Evolutionary conservation across 192 early-diverging fungal genomes (phyloP), one percentile per base, ranked within the genome.

Genomic region (Umbelopsis ramanniana): DNA sequence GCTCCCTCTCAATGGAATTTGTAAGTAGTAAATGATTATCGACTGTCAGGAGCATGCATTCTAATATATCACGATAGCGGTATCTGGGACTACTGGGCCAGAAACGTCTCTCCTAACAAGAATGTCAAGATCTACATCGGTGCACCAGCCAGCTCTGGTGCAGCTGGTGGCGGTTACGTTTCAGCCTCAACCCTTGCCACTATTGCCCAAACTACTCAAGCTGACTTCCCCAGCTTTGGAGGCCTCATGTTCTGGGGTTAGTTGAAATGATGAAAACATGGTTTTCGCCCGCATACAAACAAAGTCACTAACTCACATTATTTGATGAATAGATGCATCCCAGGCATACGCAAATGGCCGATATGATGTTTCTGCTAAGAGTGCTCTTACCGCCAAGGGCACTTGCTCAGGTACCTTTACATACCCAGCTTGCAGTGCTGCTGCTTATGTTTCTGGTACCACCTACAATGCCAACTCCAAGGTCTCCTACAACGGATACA

Each of bases 61-160:
- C 57, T 63, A 37, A 63, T 33, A 6, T 63, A n/a, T 14, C 14
- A 19, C 19, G 0, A 35, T 37, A 63, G 57, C 52, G 85, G 85
- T 29, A 68, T 77, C n/a, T 90, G 88, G 88, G 88, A 90, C 74
- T 69, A 74, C 29, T 90, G 87, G 88, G 87, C 88, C 24, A 85
- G 77, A 48, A 73, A 81, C 23, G 63, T 82, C 52, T 81, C 88
- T 29, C 80, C 76, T 53, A 89, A 89, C 81, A 83, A 82, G 47
- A 67, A 89, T 48, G 85, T 89, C 63, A 89, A 88, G 78, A 70
- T 89, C 24, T 88, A 81, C 57, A 85, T 89, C 72, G 88, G 88
- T 45, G 86, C 83, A 23, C 86, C 88, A 38, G 88, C 85, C 40
- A 83, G 83, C 22, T 74, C 77, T 33, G 82, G 76, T 40, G 86